Conservation (phyloP, 495 filamentous ascomycete genomes). For the Penicillium cosmopolitanum region DNA sequence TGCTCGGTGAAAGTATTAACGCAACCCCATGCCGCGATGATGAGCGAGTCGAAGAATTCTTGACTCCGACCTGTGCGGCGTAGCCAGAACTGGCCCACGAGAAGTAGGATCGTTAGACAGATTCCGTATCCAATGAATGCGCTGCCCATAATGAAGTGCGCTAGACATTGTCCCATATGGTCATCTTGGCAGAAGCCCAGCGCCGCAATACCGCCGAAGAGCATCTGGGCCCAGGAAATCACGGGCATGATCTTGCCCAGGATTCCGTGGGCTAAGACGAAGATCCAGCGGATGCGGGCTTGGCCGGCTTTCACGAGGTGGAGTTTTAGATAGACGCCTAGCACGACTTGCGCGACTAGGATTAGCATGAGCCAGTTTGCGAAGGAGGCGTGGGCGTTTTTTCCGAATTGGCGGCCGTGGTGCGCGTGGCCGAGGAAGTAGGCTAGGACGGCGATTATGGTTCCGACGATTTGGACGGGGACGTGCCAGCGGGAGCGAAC, state of each 20-base stretch:
- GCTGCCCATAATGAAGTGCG: constrained; percentile 98
- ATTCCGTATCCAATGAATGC: constrained; percentile 96
- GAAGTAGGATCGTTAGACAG: constrained; percentile 79
- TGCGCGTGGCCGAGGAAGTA: constrained; percentile 92
- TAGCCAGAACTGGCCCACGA: constrained; percentile 89
- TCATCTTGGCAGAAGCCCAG: constrained; percentile 94
- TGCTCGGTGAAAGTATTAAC: constrained; percentile 99
- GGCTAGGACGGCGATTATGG: constrained; percentile 74
- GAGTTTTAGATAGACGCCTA: constrained; percentile 87
- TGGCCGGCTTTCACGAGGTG: constrained; percentile 85
- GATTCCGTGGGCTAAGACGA: constrained; percentile 76
- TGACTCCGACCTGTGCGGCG: constrained; percentile 83
- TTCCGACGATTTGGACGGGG: constrained; percentile 77
- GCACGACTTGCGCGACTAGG: constrained; percentile 72
- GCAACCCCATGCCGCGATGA: constrained; percentile 93
- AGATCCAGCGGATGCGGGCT: constrained; percentile 70
- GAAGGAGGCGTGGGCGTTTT: constrained; percentile 83
- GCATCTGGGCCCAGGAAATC: constrained; percentile 89
- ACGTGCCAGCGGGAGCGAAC: constrained; percentile 93
- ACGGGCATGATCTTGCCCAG: constrained; percentile 87
- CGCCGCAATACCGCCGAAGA: constrained; percentile 92
- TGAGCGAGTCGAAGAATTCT: constrained; percentile 92
- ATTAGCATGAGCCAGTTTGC: constrained; percentile 78
- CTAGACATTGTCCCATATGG: constrained; percentile 89
- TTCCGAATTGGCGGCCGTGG: constrained; percentile 82